A percentile compares a stretch with the other conserved stretches of the same genome.
Conservation (phyloP, 1,284 basidiomycete species). For the Rhodofomes roseus region DNA sequence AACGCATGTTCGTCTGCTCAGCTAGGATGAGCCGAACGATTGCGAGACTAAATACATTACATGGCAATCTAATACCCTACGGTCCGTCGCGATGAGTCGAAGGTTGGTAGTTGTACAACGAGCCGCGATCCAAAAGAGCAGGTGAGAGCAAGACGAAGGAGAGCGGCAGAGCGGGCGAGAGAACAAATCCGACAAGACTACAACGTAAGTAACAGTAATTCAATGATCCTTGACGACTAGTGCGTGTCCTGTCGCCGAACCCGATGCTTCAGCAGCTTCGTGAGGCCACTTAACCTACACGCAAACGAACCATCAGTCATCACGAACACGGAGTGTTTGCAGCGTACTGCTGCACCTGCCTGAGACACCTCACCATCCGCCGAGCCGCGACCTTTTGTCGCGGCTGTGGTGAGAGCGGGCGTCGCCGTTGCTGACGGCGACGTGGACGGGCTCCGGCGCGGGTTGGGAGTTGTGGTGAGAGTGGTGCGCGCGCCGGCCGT, state of each 20-base stretch:
- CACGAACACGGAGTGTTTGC: neutral
- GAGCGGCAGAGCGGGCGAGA: neutral
- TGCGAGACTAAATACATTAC: neutral
- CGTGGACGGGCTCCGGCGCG: neutral
- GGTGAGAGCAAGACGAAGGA: neutral
- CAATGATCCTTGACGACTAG: neutral
- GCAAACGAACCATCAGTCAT: neutral
- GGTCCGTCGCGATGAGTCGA: neutral
- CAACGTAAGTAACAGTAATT: neutral
- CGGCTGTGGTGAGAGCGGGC: neutral
- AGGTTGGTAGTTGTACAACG: neutral
- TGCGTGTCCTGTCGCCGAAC: neutral
- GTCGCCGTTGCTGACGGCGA: neutral
- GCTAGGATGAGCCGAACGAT: neutral
- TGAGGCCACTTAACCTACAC: slow-evolving; percentile 3
- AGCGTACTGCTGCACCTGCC: neutral
- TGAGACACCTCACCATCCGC: slow-evolving; percentile 10
- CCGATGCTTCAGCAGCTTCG: slow-evolving; percentile 1
- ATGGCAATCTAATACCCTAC: neutral
- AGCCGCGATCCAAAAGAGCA: neutral
- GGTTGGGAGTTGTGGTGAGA: neutral
- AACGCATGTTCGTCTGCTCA: neutral
- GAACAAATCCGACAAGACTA: neutral
- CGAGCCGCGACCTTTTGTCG: slow-evolving; percentile 4
- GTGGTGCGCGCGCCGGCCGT: neutral